Evolutionary conservation across 352 stramenopile genomes (phyloP), one percentile per base, ranked within the genome.

Genomic region (Pythium aquatile): DNA sequence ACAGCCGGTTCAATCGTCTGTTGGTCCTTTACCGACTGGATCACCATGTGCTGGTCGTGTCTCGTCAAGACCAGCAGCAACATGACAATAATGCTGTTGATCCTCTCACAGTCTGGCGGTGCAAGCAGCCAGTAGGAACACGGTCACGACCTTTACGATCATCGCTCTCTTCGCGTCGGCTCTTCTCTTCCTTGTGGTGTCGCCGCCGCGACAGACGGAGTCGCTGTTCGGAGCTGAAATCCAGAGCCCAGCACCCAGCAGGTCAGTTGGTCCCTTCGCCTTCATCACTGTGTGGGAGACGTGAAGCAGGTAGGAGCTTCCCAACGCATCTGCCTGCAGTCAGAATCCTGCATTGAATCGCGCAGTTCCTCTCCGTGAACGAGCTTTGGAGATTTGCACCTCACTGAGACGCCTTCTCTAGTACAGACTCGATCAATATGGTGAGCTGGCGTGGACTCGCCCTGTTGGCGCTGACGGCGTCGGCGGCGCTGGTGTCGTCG

Each of bases 381-480:
- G 44, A 16, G 44, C 44, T n/a, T 7, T 30, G 44, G 44, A 29
- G 44, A 16, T 51, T 51, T 8, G 9, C 5, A 51, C 5, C 6
- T 11, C n/a, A 51, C 44, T 51, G 44, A 29, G 44, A 51, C 44
- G 11, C 10, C 11, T 20, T 51, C 14, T 13, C 44, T n/a, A 51
- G 44, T 51, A 51, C 32, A 30, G 13, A 32, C 37, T n/a, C 33
- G n/a, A 49, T 17, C 0, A 56, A 3, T 7, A 69, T 69, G 63
- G 57, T 69, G 32, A 53, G 42, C 56, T 69, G 49, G 69, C 70
- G 63, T 67, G 40, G 26, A 16, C 63, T 73, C 40, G 49, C 56
- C 17, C 29, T 74, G 55, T 32, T 75, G 52, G 56, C 65, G 44
- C 17, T 66, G 30, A 51, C 53, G 14, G 53, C 74, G 42, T 70